These are phyloP conservation scores for Phytophthora pinifolia DNA, from an alignment of 352 stramenopile species.

Conservation along the genomic window DNA sequence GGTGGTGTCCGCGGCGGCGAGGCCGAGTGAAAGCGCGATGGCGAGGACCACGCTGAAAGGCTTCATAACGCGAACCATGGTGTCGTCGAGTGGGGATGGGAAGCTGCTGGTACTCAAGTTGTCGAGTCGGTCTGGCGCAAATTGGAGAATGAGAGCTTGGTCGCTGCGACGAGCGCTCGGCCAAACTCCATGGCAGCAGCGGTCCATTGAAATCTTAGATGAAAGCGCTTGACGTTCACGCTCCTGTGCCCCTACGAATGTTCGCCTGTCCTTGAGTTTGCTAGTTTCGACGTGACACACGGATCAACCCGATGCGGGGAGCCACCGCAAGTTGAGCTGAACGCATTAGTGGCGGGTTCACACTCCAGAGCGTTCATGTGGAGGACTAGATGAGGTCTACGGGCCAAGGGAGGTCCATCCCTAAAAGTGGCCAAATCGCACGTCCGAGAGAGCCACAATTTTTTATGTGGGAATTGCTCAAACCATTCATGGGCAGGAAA, in stretches of 20 bases:
- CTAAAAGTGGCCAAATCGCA: no score
- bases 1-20: constrained; percentile 14
- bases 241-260: constrained; percentile 1
- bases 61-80: constrained; percentile 31
- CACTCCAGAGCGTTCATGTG: constrained; percentile 22
- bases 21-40: constrained; percentile 14
- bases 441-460: no score
- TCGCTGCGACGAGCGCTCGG: not conserved
- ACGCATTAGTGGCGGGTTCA: constrained; percentile 23
- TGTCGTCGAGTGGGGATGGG: constrained; percentile 2
- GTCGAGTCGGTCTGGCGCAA: constrained; percentile 29
- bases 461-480: no score
- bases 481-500: not conserved
- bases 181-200: constrained; percentile 1
- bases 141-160: constrained; percentile 28
- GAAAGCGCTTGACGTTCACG: not conserved
- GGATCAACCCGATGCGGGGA: constrained; percentile 8
- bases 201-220: constrained; percentile 13
- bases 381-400: not conserved
- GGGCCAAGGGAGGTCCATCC: no score
- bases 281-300: constrained; percentile 20
- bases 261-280: constrained; percentile 24
- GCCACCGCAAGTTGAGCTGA: constrained; percentile 9
- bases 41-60: constrained; percentile 25
- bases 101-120: constrained; percentile 27